phyloP scores from a whole-genome alignment of 306 rosid genomes.

The Cucumis hystrix region DNA sequence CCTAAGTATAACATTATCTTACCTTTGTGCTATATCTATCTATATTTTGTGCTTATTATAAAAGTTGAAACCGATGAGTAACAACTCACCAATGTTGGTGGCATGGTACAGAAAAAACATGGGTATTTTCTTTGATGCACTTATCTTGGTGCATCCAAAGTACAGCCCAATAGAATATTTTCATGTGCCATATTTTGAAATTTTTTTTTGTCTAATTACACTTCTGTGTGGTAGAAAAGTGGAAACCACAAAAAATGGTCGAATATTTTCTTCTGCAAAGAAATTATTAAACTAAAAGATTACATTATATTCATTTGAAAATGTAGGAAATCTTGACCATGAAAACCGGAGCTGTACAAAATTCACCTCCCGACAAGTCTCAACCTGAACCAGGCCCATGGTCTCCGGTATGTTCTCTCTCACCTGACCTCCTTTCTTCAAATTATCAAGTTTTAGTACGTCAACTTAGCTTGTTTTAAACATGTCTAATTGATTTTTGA shows the following conservation, averaged over 20 bases:
- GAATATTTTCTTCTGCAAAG: not conserved
- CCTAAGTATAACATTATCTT: no score
- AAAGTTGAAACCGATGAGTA: not conserved
- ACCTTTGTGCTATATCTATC: not conserved
- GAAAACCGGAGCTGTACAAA: constrained; percentile 84
- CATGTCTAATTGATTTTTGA: no score
- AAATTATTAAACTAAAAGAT: not conserved
- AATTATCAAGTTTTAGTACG: no score
- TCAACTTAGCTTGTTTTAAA: no score
- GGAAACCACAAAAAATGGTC: no score
- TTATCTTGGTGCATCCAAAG: no score
- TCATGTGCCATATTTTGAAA: no score
- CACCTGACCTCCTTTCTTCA: not conserved
- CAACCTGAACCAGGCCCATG: constrained; percentile 75
- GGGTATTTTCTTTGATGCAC: no score
- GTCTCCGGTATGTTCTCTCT: constrained; percentile 60
- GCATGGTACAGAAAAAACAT: not conserved
- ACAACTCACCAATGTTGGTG: not conserved
- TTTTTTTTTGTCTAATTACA: no score
- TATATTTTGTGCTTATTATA: not conserved
- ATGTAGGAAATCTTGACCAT: constrained; percentile 60
- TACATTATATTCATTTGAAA: not conserved
- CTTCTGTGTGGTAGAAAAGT: no score
- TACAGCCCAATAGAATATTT: no score
- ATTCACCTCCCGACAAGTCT: constrained; percentile 75